Percentiles rank a stretch among this genome's conserved stretches.
Conservation (phyloP, 768 basidiomycete species). For the Tephrocybe sp. region DNA sequence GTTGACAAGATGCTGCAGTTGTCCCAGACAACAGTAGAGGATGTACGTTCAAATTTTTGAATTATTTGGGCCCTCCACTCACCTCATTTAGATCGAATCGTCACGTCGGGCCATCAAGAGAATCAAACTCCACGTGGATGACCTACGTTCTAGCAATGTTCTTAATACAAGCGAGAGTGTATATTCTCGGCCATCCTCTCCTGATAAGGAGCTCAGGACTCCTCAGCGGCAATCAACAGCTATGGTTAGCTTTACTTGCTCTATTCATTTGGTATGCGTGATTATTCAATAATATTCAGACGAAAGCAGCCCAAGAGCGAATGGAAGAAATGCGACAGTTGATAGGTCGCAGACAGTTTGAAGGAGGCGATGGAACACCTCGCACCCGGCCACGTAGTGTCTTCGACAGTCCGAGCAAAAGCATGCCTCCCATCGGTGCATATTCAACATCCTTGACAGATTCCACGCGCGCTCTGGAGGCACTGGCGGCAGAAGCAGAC, state of each 20-base stretch:
- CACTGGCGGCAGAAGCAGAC: conserved; percentile 59
- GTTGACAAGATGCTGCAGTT: conserved; percentile 47
- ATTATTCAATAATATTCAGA: conserved; percentile 38
- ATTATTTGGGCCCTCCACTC: background rate
- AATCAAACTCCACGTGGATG: conserved; percentile 70
- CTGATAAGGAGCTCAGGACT: conserved; percentile 53
- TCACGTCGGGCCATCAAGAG: conserved; percentile 73
- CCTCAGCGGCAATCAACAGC: conserved; percentile 42
- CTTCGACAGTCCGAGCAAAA: conserved; percentile 30
- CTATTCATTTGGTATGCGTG: background rate
- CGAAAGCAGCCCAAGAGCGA: conserved; percentile 71
- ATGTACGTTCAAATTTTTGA: conserved; percentile 46
- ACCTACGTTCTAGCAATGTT: conserved; percentile 26
- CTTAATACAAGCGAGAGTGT: conserved; percentile 27
- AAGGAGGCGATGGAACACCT: conserved; percentile 49
- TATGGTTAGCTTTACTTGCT: conserved; percentile 33
- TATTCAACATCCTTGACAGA: conserved; percentile 31
- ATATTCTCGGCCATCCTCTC: conserved; percentile 51
- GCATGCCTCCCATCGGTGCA: background rate
- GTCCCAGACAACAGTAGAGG: conserved; percentile 59
- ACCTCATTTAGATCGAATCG: conserved; percentile 57
- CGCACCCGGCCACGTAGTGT: conserved; percentile 45
- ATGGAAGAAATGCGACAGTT: conserved; percentile 83
- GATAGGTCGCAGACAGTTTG: conserved; percentile 54
- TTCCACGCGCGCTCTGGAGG: conserved; percentile 47